phyloP scores from a whole-genome alignment of 129 eudicot genomes.

The Lonicera japonica region DNA sequence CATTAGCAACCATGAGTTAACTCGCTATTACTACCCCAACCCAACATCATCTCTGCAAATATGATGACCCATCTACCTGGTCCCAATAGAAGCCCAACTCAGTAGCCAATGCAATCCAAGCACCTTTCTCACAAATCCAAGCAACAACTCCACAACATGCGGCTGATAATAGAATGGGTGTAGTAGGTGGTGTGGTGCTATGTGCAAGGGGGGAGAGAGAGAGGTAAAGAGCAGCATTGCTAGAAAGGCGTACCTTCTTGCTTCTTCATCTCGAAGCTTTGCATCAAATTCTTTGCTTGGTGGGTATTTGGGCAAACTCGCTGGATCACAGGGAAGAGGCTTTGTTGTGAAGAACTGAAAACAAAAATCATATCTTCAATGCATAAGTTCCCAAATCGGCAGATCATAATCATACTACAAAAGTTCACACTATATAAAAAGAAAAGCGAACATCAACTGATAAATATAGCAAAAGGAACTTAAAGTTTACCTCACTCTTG shows the following conservation, averaged over 20 bases:
- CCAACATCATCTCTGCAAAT: too few species aligned
- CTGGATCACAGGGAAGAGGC: conserved; percentile 86
- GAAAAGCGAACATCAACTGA: neutral
- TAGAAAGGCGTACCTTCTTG: conserved; percentile 46
- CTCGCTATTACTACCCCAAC: too few species aligned
- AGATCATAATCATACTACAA: neutral
- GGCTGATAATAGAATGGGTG: too few species aligned
- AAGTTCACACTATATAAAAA: neutral
- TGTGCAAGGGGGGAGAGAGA: too few species aligned
- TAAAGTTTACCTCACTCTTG: conserved; percentile 43
- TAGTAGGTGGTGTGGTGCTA: too few species aligned
- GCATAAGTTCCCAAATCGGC: neutral
- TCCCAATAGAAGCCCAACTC: too few species aligned
- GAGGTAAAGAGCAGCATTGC: too few species aligned
- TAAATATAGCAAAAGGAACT: neutral
- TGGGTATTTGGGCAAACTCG: conserved; percentile 82
- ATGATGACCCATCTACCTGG: too few species aligned
- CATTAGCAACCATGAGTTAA: too few species aligned
- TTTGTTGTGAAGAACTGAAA: conserved; percentile 67
- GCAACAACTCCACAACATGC: too few species aligned
- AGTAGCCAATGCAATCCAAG: too few species aligned
- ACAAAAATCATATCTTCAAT: conserved; percentile 4
- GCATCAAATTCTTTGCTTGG: conserved; percentile 86
- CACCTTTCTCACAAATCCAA: too few species aligned
- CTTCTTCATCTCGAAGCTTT: conserved; percentile 71